Conservation (phyloP, 202 grass and related monocot species). For the Dendrocalamus latiflorus region DNA sequence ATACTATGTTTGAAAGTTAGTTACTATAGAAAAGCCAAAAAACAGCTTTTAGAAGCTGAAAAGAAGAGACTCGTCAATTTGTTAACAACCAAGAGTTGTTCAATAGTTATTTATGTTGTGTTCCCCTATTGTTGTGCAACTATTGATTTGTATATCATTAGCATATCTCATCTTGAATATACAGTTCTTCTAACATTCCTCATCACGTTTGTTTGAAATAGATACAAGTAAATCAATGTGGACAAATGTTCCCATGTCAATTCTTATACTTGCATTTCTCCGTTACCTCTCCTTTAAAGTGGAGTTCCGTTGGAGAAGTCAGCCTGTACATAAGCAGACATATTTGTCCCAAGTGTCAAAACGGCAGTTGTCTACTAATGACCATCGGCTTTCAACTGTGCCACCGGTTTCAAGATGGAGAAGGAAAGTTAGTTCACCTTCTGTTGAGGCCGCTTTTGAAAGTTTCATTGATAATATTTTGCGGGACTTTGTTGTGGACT, state of each 20-base stretch:
- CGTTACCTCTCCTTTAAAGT: constrained; percentile 87
- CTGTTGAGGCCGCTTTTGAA: constrained; percentile 76
- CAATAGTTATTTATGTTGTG: neutral
- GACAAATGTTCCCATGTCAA: no score
- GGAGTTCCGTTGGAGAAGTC: constrained; percentile 71
- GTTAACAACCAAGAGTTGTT: neutral
- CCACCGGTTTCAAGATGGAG: constrained; percentile 78
- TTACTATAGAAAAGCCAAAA: no score
- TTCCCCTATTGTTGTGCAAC: neutral
- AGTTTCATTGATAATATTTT: constrained; percentile 83
- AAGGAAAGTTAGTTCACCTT: constrained; percentile 78
- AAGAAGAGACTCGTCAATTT: neutral
- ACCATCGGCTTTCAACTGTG: constrained; percentile 59
- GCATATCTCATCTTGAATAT: constrained; percentile 11
- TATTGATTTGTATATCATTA: neutral
- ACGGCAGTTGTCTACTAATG: constrained; percentile 64
- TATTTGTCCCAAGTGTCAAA: constrained; percentile 70
- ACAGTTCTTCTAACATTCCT: no score
- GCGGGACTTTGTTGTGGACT: constrained; percentile 83
- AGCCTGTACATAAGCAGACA: constrained; percentile 55
- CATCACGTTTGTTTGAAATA: no score
- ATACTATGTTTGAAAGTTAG: no score
- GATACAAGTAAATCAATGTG: no score
- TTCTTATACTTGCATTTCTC: no score
- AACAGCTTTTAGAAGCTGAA: no score